These are phyloP conservation scores for Amanita muscaria DNA, from an alignment of 768 basidiomycete genomes.

Conservation along the genomic window DNA sequence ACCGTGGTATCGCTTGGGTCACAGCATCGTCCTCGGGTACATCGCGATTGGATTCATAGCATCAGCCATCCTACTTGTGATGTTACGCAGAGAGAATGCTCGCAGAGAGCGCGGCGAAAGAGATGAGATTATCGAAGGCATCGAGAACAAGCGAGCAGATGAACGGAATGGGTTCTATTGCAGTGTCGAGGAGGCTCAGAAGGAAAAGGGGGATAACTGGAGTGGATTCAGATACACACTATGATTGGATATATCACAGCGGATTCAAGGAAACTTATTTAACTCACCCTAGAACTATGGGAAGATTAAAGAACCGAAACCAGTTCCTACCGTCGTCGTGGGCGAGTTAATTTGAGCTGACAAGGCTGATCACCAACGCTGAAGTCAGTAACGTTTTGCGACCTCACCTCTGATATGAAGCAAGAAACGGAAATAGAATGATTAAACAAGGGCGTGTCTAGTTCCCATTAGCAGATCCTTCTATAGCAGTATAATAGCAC, in stretches of 20 bases:
- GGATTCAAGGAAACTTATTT: not conserved
- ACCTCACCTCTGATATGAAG: too few relatives aligned
- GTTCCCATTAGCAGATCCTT: too few relatives aligned
- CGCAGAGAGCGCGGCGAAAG: slow-evolving; percentile 57
- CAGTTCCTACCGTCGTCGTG: too few relatives aligned
- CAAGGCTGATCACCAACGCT: too few relatives aligned
- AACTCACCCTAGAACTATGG: too few relatives aligned
- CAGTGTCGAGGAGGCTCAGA: slow-evolving; percentile 48
- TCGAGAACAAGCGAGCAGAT: slow-evolving; percentile 33
- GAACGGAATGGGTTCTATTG: slow-evolving; percentile 46
- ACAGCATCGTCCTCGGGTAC: slow-evolving; percentile 61
- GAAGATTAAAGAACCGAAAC: too few relatives aligned
- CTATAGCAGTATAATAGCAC: too few relatives aligned
- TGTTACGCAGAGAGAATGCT: slow-evolving; percentile 51
- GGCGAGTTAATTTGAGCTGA: too few relatives aligned
- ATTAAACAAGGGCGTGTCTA: too few relatives aligned
- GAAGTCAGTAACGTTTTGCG: too few relatives aligned
- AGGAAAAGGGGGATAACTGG: slow-evolving; percentile 62
- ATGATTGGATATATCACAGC: slow-evolving; percentile 17
- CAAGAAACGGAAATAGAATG: too few relatives aligned
- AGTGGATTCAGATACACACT: slow-evolving; percentile 67
- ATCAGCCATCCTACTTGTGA: slow-evolving; percentile 37
- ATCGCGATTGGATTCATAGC: slow-evolving; percentile 56
- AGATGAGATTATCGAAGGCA: slow-evolving; percentile 52
- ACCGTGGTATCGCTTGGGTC: slow-evolving; percentile 65